phyloP scores from a whole-genome alignment of 164 flowering plant genomes.

The Stephania japonica region DNA sequence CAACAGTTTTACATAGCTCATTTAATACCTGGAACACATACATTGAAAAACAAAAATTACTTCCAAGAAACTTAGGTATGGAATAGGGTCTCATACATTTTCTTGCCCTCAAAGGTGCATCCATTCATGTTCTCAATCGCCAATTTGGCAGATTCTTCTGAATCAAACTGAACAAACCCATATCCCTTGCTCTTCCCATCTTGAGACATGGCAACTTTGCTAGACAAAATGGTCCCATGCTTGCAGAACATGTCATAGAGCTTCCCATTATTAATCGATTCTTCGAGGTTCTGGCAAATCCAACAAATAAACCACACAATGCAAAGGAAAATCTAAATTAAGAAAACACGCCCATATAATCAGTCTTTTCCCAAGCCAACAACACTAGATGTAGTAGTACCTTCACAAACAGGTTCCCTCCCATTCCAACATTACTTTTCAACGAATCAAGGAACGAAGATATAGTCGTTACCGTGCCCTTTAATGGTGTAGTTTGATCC shows the following conservation, averaged over 20 bases:
- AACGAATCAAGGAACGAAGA: slow-evolving; percentile 60
- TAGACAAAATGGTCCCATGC: slow-evolving; percentile 61
- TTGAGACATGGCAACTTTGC: slow-evolving; percentile 57
- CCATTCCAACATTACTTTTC: slow-evolving; percentile 60
- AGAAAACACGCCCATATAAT: neutral
- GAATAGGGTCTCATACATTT: slow-evolving; percentile 36
- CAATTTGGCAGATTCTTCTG: slow-evolving; percentile 58
- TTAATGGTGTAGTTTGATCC: slow-evolving; percentile 40
- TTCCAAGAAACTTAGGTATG: neutral
- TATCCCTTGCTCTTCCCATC: slow-evolving; percentile 80
- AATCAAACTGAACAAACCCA: slow-evolving; percentile 81
- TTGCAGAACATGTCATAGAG: slow-evolving; percentile 53
- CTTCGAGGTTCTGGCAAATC: slow-evolving; percentile 49
- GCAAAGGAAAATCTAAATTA: neutral
- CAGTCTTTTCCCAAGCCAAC: neutral
- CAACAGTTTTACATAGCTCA: neutral
- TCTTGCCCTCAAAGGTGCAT: slow-evolving; percentile 39
- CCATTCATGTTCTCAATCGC: slow-evolving; percentile 63
- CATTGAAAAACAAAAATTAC: neutral
- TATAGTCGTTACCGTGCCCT: slow-evolving; percentile 58
- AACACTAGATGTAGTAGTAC: slow-evolving; percentile 17
- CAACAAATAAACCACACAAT: slow-evolving; percentile 4
- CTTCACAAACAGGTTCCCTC: slow-evolving; percentile 87
- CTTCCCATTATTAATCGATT: slow-evolving; percentile 40
- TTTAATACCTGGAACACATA: neutral